phyloP scores from a whole-genome alignment of 2,329 filamentous ascomycete genomes.

The Fusarium lyarnte region DNA sequence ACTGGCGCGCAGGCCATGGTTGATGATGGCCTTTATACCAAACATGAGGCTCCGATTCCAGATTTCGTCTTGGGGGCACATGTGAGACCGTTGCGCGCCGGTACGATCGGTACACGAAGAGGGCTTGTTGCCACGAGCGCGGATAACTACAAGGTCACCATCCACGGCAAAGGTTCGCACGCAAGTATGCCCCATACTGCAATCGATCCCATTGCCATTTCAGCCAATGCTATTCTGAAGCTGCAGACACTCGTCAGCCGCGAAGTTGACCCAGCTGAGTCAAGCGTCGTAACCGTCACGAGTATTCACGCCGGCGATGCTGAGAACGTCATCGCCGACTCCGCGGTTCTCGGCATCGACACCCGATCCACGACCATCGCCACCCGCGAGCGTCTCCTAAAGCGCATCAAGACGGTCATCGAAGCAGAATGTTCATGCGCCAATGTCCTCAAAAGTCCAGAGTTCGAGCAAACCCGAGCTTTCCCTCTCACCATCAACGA shows the following conservation, averaged over 20 bases:
- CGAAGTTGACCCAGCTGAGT: slow-evolving; percentile 48
- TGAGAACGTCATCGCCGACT: slow-evolving; percentile 57
- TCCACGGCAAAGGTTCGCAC: slow-evolving; percentile 49
- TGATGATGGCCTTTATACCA: slow-evolving; percentile 49
- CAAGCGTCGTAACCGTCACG: slow-evolving; percentile 56
- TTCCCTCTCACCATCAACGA: slow-evolving; percentile 65
- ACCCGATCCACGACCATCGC: slow-evolving; percentile 49
- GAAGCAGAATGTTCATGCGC: slow-evolving; percentile 63
- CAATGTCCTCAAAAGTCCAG: slow-evolving; percentile 54
- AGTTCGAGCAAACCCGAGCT: slow-evolving; percentile 51
- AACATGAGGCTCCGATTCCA: slow-evolving; percentile 41
- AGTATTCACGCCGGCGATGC: slow-evolving; percentile 54
- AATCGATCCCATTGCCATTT: slow-evolving; percentile 11
- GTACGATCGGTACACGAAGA: slow-evolving; percentile 34
- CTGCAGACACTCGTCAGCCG: slow-evolving; percentile 47
- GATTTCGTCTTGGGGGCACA: slow-evolving; percentile 52
- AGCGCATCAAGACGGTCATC: slow-evolving; percentile 55
- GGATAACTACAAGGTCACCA: slow-evolving; percentile 43
- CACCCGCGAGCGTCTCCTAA: slow-evolving; percentile 48
- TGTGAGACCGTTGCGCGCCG: slow-evolving; percentile 47
- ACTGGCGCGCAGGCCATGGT: slow-evolving; percentile 62
- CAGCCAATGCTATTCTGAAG: slow-evolving; percentile 6
- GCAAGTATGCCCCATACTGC: slow-evolving; percentile 23
- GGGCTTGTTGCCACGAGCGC: slow-evolving; percentile 42
- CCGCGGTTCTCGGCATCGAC: slow-evolving; percentile 52